Evolutionary conservation across 331 rosid species (phyloP).

Genomic region (Spiraea crenata): DNA sequence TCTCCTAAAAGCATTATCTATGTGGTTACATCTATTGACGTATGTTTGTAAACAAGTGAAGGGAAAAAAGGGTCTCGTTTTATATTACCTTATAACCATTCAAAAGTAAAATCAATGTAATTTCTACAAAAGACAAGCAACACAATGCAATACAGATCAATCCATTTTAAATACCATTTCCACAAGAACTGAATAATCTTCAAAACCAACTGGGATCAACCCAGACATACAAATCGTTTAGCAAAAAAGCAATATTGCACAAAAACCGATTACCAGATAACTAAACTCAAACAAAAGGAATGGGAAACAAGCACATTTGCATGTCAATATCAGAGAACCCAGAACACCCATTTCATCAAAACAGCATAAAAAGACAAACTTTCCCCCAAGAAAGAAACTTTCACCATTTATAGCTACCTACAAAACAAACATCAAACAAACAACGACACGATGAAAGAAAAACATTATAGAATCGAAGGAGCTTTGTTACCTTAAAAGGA

Average conservation of each 20-base stretch:
- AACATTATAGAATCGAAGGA: neutral
- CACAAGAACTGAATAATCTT: constrained; percentile 4
- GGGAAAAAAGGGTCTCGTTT: constrained; percentile 1
- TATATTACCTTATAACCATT: neutral
- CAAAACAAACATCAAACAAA: neutral
- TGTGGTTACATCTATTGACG: neutral
- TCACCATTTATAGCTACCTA: constrained; percentile 10
- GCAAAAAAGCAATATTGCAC: constrained; percentile 10
- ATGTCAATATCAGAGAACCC: constrained; percentile 6
- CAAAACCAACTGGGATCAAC: constrained; percentile 11
- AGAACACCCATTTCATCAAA: constrained; percentile 22
- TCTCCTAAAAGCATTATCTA: neutral
- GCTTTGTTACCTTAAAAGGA: constrained; percentile 38
- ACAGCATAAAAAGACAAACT: neutral
- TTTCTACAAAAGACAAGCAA: neutral
- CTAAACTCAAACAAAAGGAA: neutral
- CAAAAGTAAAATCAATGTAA: constrained; percentile 35
- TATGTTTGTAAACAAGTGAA: neutral
- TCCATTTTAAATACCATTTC: constrained; percentile 22
- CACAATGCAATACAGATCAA: constrained; percentile 17
- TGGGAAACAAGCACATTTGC: constrained; percentile 13
- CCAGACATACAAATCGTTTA: constrained; percentile 2
- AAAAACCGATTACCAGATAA: constrained; percentile 1
- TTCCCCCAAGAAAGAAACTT: constrained; percentile 13
- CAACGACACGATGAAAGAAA: constrained; percentile 12